phyloP scores from a whole-genome alignment of 345 rosid species.

The Eutrema yunnanense region DNA sequence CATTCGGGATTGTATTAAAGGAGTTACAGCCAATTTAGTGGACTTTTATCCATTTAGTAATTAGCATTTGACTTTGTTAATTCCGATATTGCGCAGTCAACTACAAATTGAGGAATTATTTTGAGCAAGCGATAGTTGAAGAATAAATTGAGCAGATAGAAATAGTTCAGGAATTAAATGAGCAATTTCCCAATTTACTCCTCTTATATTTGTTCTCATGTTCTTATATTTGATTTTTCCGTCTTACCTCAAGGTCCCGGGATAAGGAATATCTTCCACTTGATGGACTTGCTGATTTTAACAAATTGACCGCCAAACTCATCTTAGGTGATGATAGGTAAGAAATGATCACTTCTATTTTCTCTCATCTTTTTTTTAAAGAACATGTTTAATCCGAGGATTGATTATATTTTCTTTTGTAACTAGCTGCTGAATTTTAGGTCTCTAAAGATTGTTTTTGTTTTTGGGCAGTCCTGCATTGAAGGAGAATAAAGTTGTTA shows the following conservation, averaged over 20 bases:
- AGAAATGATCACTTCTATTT: background rate
- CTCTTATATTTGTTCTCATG: background rate
- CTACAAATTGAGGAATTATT: too few relatives aligned
- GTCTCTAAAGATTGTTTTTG: background rate
- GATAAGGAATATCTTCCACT: slow-evolving; percentile 85
- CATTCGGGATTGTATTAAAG: too few relatives aligned
- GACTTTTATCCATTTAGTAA: too few relatives aligned
- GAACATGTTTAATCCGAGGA: background rate
- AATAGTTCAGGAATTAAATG: too few relatives aligned
- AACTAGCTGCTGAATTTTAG: background rate
- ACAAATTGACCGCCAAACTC: slow-evolving; percentile 73
- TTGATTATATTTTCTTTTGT: background rate
- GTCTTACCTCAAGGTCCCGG: slow-evolving; percentile 40
- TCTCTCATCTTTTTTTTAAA: background rate
- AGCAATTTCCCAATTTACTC: too few relatives aligned
- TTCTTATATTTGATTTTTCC: background rate
- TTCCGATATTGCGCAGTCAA: too few relatives aligned
- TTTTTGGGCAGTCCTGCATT: slow-evolving; percentile 53
- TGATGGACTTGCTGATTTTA: slow-evolving; percentile 74
- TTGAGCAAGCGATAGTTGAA: too few relatives aligned
- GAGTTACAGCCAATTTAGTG: too few relatives aligned
- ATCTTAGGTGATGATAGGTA: slow-evolving; percentile 78
- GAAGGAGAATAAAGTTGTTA: slow-evolving; percentile 57
- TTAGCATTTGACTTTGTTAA: too few relatives aligned
- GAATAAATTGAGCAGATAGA: too few relatives aligned